Evolutionary conservation across 179 eudicot genomes (phyloP).

Genomic region (Carnegiea gigantea): DNA sequence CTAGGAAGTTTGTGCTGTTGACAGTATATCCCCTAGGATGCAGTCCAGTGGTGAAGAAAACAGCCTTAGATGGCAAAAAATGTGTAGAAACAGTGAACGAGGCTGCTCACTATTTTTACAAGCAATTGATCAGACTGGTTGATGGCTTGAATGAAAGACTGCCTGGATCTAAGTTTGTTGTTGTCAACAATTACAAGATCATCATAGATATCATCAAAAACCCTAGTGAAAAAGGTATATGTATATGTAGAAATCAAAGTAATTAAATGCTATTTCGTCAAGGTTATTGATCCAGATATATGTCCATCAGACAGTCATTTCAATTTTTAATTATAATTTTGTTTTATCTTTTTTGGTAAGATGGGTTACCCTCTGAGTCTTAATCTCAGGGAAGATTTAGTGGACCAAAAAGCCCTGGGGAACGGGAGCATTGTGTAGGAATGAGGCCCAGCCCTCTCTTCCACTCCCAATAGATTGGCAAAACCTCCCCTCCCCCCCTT

Average conservation of each 20-base stretch:
- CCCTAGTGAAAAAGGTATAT: neutral
- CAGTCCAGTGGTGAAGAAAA: slow-evolving; percentile 14
- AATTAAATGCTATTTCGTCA: neutral
- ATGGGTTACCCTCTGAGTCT: too few relatives aligned
- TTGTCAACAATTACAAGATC: slow-evolving; percentile 11
- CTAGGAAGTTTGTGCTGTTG: slow-evolving; percentile 26
- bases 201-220: slow-evolving; percentile 6
- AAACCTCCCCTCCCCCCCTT: too few relatives aligned
- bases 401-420: too few relatives aligned
- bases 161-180: slow-evolving; percentile 11
- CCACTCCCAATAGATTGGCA: too few relatives aligned
- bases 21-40: slow-evolving; percentile 27
- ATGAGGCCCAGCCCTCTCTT: too few relatives aligned
- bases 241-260: neutral
- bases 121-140: slow-evolving; percentile 10
- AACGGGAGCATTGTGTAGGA: too few relatives aligned
- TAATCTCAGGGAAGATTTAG: too few relatives aligned
- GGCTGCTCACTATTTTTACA: neutral
- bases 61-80: neutral
- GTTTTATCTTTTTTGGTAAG: too few relatives aligned
- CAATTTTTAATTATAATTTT: too few relatives aligned
- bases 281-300: too few relatives aligned
- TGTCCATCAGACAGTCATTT: too few relatives aligned
- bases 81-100: slow-evolving; percentile 2
- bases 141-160: slow-evolving; percentile 10